Evolutionary conservation across 2,329 filamentous ascomycete species (phyloP).

Genomic region (Metarhizium sp.): DNA sequence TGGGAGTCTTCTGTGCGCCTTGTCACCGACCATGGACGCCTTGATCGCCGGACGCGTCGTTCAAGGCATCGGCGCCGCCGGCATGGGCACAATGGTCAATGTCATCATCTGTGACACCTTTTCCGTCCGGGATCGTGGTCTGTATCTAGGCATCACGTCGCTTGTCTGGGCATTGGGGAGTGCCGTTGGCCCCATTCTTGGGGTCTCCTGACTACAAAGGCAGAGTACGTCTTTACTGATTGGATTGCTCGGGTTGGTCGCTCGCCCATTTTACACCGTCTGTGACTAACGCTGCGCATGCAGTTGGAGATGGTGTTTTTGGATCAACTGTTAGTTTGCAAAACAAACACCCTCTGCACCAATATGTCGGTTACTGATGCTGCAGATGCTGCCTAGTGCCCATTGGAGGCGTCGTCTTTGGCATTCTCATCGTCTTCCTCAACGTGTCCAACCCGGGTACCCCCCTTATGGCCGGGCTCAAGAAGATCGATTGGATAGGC

Average conservation of each 20-base stretch:
- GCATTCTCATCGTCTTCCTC: constrained; percentile 52
- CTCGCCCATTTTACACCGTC: too few species aligned
- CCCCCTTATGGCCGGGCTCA: constrained; percentile 49
- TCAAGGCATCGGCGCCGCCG: constrained; percentile 43
- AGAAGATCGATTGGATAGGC: constrained; percentile 52
- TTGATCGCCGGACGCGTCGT: constrained; percentile 30
- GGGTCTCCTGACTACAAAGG: constrained; percentile 31
- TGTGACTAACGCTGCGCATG: too few species aligned
- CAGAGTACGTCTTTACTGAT: too few species aligned
- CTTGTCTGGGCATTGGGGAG: constrained; percentile 59
- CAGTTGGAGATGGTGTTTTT: neutral
- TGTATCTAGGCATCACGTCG: constrained; percentile 55
- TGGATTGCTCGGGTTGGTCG: too few species aligned
- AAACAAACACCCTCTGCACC: too few species aligned
- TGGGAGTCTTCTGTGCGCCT: constrained; percentile 39
- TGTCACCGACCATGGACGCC: constrained; percentile 34
- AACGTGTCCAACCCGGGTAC: constrained; percentile 60
- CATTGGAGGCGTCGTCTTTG: neutral
- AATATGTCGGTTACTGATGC: too few species aligned
- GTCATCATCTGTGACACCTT: constrained; percentile 46
- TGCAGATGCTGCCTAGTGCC: neutral
- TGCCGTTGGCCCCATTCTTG: constrained; percentile 53
- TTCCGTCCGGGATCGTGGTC: constrained; percentile 16
- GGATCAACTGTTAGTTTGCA: neutral
- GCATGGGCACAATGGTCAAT: constrained; percentile 24